Conservation (phyloP, 495 filamentous ascomycete genomes). For the Echria macrotheca region DNA sequence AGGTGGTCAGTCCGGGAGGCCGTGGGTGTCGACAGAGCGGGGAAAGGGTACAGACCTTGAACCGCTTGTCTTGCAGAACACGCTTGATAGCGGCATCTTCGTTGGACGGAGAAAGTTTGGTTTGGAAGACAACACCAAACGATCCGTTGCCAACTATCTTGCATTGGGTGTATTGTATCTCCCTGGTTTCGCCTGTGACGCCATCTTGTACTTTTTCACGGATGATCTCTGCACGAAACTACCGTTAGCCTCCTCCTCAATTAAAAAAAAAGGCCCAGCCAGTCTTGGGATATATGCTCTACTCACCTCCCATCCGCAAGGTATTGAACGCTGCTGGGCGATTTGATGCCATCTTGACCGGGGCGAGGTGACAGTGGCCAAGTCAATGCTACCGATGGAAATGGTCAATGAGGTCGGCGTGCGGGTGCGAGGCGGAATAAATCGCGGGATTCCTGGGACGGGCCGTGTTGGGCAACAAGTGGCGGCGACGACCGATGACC, state of each 20-base stretch:
- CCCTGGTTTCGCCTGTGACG: constrained; percentile 87
- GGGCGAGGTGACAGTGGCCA: too few relatives aligned
- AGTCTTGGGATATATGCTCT: too few relatives aligned
- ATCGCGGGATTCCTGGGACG: constrained; percentile 23
- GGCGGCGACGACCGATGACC: constrained; percentile 15
- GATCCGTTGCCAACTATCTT: constrained; percentile 99
- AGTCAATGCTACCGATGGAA: constrained; percentile 29
- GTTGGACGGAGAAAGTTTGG: constrained; percentile 91
- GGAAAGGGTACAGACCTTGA: constrained; percentile 63
- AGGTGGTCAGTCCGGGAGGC: constrained; percentile 30
- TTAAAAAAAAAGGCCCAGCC: too few relatives aligned
- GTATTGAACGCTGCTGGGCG: constrained; percentile 49
- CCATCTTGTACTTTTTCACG: constrained; percentile 99
- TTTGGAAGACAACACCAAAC: constrained; percentile 98
- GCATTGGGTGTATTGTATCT: constrained; percentile 97
- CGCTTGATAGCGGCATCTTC: constrained; percentile 99
- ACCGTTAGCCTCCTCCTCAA: too few relatives aligned
- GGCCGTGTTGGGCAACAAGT: constrained; percentile 48
- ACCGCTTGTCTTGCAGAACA: constrained; percentile 96
- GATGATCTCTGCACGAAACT: constrained; percentile 90
- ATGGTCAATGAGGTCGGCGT: constrained; percentile 13
- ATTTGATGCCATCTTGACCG: constrained; percentile 43
- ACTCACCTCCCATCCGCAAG: constrained; percentile 51
- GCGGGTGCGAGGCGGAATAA: constrained; percentile 24
- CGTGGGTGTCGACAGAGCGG: background rate